Conservation (phyloP, 768 basidiomycete genomes). For the Leccinellum rugosiceps region DNA sequence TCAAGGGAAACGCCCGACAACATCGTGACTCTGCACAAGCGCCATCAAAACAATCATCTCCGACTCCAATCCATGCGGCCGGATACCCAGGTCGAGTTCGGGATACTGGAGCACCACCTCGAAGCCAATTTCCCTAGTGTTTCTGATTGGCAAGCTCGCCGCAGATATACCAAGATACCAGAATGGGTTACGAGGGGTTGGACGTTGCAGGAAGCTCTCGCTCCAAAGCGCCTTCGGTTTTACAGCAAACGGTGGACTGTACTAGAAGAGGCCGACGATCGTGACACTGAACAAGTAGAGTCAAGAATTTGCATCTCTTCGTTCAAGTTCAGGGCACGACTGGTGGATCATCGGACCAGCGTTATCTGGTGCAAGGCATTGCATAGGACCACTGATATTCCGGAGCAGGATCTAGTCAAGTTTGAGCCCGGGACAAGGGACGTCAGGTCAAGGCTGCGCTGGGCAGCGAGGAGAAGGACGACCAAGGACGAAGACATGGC, state of each 20-base stretch:
- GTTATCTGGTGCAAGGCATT: slow-evolving; percentile 15
- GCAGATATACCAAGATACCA: slow-evolving; percentile 9
- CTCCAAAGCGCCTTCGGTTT: slow-evolving; percentile 27
- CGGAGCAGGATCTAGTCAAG: slow-evolving; percentile 1
- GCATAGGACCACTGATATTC: slow-evolving; percentile 14
- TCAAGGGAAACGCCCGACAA: neutral
- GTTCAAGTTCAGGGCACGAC: slow-evolving; percentile 18
- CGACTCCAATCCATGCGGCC: slow-evolving; percentile 8
- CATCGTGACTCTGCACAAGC: slow-evolving; percentile 9
- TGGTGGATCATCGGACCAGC: slow-evolving; percentile 18
- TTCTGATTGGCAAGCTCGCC: neutral
- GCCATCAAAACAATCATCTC: neutral
- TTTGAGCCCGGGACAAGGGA: slow-evolving; percentile 17
- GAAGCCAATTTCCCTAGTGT: neutral
- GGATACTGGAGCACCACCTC: slow-evolving; percentile 11
- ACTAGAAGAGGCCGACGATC: slow-evolving; percentile 22
- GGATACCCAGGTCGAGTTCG: slow-evolving; percentile 25
- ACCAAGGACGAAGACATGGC: slow-evolving; percentile 29
- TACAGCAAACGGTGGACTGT: slow-evolving; percentile 24
- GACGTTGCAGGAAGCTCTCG: slow-evolving; percentile 29
- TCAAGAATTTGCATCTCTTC: slow-evolving; percentile 8
- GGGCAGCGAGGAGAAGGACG: slow-evolving; percentile 29
- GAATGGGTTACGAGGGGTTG: slow-evolving; percentile 24
- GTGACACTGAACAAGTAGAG: slow-evolving; percentile 10
- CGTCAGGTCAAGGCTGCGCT: slow-evolving; percentile 19